Base-by-base conservation (phyloP, 2,329 filamentous ascomycete species). In the Claviceps monticola region DNA sequence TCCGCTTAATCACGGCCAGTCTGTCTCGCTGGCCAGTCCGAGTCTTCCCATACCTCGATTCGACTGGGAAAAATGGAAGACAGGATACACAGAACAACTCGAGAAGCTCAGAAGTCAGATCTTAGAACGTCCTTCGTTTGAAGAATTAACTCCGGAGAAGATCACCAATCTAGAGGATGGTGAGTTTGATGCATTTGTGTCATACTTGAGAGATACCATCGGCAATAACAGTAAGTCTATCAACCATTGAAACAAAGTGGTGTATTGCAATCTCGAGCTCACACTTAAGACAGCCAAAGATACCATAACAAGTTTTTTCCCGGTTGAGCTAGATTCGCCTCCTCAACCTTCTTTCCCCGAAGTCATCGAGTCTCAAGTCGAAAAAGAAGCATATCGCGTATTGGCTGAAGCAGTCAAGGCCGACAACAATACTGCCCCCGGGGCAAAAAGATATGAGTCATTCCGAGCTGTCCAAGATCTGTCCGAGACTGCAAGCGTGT, bases 41-140 rank as follows among this genome's bases (percentile, higher is more conserved):
- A 26, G 36, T 5, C 26, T 36, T 47, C 29, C 46, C 42, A n/a
- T 62, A 50, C 55, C 61, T 43, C 49, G 37, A 29, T 59, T 96
- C 51, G 71, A 91, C 61, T 97, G 91, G 91, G 56, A 66, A 0
- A 67, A 66, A 34, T 97, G 91, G 91, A 68, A 71, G 46, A 64
- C 70, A 3, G 67, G 71, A 45, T 50, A 19, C 78, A 79, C 60
- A 61, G 64, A 34, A 52, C 56, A 11, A 23, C 57, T 23, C 46
- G 53, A 26, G 58, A 59, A 37, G 14, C 52, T 4, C 21, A 19
- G 52, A 55, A 8, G 43, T 23, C 21, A n/a, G 36, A 46, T 49
- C 17, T 36, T 29, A 26, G 54, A 56, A 23, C 55, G 56, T 4
- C 53, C 53, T 7, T 51, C 74, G 57, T 73, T 80, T 61, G 66